Percentiles rank a stretch among this genome's conserved stretches.
These are phyloP conservation scores for Fusarium acutatum DNA, from an alignment of 2,329 filamentous ascomycete genomes.

Conservation along the genomic window DNA sequence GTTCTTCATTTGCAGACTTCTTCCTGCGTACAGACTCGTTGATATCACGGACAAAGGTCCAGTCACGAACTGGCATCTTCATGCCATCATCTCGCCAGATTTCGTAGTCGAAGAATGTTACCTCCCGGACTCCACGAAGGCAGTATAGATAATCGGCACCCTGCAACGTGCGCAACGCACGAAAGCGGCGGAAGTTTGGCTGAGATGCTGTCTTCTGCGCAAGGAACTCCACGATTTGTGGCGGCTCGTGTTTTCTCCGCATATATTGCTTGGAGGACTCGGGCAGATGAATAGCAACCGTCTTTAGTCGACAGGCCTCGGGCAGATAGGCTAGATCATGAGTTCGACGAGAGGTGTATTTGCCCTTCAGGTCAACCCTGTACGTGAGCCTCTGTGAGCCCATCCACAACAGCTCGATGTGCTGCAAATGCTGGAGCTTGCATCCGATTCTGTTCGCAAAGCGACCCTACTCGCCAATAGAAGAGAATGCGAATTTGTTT, in stretches of 20 bases:
- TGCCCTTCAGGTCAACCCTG: conserved; percentile 9
- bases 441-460: conserved; percentile 55
- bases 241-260: conserved; percentile 51
- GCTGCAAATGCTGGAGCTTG: conserved; percentile 53
- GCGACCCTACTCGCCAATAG: conserved; percentile 59
- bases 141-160: conserved; percentile 55
- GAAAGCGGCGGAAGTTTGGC: conserved; percentile 49
- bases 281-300: conserved; percentile 50
- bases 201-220: conserved; percentile 46
- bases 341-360: conserved; percentile 51
- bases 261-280: conserved; percentile 46
- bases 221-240: conserved; percentile 35
- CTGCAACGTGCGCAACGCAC: conserved; percentile 53
- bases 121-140: conserved; percentile 53
- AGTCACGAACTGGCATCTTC: conserved; percentile 40
- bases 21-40: conserved; percentile 32
- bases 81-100: conserved; percentile 14
- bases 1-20: conserved; percentile 15
- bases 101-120: conserved; percentile 54
- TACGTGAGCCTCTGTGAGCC: conserved; percentile 48
- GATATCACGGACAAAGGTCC: conserved; percentile 42
- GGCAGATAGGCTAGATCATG: conserved; percentile 47
- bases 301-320: conserved; percentile 51
- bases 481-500: conserved; percentile 62
- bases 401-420: conserved; percentile 55